phyloP scores from a whole-genome alignment of 2,329 filamentous ascomycete species.

The Sporothrix phasma region DNA sequence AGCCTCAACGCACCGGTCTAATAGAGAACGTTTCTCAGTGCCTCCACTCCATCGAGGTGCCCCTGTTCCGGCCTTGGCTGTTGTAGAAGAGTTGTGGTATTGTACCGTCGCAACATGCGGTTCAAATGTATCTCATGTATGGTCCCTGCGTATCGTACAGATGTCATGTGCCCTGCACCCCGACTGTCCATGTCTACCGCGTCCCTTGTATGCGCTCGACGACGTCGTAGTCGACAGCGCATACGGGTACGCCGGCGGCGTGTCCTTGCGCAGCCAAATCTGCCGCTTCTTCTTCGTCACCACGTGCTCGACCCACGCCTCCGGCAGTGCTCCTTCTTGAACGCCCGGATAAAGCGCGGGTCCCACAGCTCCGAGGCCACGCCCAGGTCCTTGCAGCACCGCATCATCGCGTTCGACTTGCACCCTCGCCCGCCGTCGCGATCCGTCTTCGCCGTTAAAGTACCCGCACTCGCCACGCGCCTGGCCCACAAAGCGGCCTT shows the following conservation, averaged over 20 bases:
- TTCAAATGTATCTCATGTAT: background rate
- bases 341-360: conserved; percentile 77
- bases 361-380: conserved; percentile 96
- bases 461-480: conserved; percentile 92
- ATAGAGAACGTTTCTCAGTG: background rate
- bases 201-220: background rate
- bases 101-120: background rate
- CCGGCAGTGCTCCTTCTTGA: conserved; percentile 65
- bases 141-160: background rate
- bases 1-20: background rate
- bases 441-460: conserved; percentile 81
- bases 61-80: background rate
- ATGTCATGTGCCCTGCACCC: background rate
- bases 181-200: background rate
- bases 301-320: conserved; percentile 84
- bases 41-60: background rate
- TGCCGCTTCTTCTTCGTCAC: conserved; percentile 81
- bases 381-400: conserved; percentile 95
- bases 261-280: conserved; percentile 78
- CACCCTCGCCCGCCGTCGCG: conserved; percentile 87
- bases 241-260: conserved; percentile 56
- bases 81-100: background rate
- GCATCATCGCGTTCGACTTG: conserved; percentile 95
- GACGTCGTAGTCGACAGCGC: conserved; percentile 20
- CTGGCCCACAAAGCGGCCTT: conserved; percentile 85